Evolutionary conservation across 192 early-diverging fungal species (phyloP).

Genomic region (Martensiomyces pterosporus): DNA sequence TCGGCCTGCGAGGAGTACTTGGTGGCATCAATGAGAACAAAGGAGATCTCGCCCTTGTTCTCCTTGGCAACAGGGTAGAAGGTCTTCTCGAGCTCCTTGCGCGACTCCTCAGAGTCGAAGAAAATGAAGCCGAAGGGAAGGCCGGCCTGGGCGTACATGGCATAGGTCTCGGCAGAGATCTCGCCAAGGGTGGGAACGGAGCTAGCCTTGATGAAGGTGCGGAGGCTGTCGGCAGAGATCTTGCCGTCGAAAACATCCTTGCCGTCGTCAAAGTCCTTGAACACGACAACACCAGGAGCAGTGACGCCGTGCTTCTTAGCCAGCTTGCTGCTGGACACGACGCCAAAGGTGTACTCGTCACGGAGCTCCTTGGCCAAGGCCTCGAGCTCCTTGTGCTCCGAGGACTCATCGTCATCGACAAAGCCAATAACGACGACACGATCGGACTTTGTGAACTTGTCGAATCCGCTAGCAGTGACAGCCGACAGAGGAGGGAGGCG

Average conservation of each 20-base stretch:
- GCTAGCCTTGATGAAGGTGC: conserved; percentile 71
- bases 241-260: conserved; percentile 66
- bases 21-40: conserved; percentile 87
- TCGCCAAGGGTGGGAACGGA: conserved; percentile 87
- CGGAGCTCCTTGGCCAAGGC: conserved; percentile 73
- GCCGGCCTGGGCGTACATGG: conserved; percentile 78
- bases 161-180: conserved; percentile 86
- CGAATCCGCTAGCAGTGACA: conserved; percentile 64
- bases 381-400: conserved; percentile 63
- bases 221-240: conserved; percentile 54
- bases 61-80: conserved; percentile 75
- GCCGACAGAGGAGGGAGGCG: conserved; percentile 73
- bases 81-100: conserved; percentile 52
- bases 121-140: conserved; percentile 91
- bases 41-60: conserved; percentile 82
- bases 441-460: conserved; percentile 76
- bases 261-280: conserved; percentile 90
- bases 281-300: conserved; percentile 71
- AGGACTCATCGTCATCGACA: conserved; percentile 59
- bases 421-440: conserved; percentile 87
- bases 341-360: conserved; percentile 84
- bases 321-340: conserved; percentile 59
- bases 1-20: conserved; percentile 84
- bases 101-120: conserved; percentile 61
- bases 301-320: conserved; percentile 54